Percentiles rank a stretch among this genome's conserved stretches.
Evolutionary conservation across 495 filamentous ascomycete genomes (phyloP).

Genomic region (Penicillium maclennaniae): DNA sequence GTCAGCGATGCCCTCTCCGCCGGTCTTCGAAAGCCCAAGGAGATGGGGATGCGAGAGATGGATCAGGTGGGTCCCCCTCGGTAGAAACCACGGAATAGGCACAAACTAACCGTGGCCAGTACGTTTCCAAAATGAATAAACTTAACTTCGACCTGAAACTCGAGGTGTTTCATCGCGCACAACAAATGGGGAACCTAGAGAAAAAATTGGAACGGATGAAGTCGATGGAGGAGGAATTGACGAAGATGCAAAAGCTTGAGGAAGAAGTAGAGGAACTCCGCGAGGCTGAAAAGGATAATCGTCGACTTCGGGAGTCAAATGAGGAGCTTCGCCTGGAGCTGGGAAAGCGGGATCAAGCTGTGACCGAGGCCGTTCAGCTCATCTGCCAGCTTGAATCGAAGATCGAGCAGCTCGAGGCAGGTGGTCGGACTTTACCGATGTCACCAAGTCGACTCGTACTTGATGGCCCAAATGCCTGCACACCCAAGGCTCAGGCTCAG

Average conservation of each 20-base stretch:
- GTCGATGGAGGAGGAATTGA: slow-evolving; percentile 62
- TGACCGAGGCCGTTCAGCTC: slow-evolving; percentile 77
- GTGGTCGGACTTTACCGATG: slow-evolving; percentile 19
- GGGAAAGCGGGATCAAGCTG: slow-evolving; percentile 69
- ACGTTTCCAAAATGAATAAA: slow-evolving; percentile 67
- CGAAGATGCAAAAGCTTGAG: slow-evolving; percentile 62
- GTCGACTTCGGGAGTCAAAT: slow-evolving; percentile 51
- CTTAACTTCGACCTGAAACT: slow-evolving; percentile 90
- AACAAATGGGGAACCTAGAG: slow-evolving; percentile 63
- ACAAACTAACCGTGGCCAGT: slow-evolving; percentile 24
- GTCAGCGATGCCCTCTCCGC: slow-evolving; percentile 22
- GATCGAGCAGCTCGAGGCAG: slow-evolving; percentile 50
- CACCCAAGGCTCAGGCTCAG: slow-evolving; percentile 21
- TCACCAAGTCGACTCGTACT: slow-evolving; percentile 25
- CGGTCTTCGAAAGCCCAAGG: slow-evolving; percentile 33
- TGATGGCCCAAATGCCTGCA: slow-evolving; percentile 23
- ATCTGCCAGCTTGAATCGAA: slow-evolving; percentile 72
- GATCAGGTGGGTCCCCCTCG: slow-evolving; percentile 36
- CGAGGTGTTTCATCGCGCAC: slow-evolving; percentile 67
- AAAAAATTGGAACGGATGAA: slow-evolving; percentile 65
- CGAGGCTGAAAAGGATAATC: slow-evolving; percentile 49
- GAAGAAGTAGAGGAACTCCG: slow-evolving; percentile 59
- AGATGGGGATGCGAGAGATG: slow-evolving; percentile 51
- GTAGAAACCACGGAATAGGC: neutral
- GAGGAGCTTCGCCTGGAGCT: slow-evolving; percentile 66